phyloP scores from a whole-genome alignment of 31 red algal species.

The Asparagopsis taxiformis region DNA sequence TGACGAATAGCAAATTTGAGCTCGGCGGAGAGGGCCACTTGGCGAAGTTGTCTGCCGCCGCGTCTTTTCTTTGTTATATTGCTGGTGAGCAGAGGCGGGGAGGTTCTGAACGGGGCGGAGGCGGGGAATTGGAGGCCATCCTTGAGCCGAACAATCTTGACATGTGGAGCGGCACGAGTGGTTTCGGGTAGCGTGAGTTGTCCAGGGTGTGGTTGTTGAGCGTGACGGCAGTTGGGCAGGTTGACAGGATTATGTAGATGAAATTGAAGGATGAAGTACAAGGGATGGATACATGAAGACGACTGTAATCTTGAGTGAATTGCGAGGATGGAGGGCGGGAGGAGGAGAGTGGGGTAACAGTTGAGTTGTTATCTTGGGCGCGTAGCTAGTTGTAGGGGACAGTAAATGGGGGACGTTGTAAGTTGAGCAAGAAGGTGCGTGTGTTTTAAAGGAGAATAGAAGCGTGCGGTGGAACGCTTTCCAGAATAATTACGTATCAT shows the following conservation, averaged over 20 bases:
- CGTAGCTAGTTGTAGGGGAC: too few relatives aligned
- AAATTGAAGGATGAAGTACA: background rate
- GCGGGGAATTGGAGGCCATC: conserved; percentile 36
- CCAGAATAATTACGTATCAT: background rate
- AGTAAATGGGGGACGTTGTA: too few relatives aligned
- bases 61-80: conserved; percentile 25
- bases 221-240: background rate
- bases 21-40: background rate
- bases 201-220: conserved; percentile 3
- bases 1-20: background rate
- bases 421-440: too few relatives aligned
- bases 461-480: background rate
- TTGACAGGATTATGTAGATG: background rate
- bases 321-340: background rate
- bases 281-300: background rate
- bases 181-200: background rate
- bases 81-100: conserved; percentile 22
- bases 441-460: background rate
- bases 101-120: conserved; percentile 1
- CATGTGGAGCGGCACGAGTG: conserved; percentile 13
- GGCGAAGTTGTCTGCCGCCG: conserved; percentile 1
- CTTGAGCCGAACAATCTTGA: conserved; percentile 26
- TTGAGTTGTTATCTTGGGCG: too few relatives aligned
- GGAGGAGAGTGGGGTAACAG: too few relatives aligned
- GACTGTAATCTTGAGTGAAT: background rate